Evolutionary conservation across 2,329 filamentous ascomycete genomes (phyloP), one percentile per base, ranked within the genome.

Genomic region (Metarhizium robertsii): DNA sequence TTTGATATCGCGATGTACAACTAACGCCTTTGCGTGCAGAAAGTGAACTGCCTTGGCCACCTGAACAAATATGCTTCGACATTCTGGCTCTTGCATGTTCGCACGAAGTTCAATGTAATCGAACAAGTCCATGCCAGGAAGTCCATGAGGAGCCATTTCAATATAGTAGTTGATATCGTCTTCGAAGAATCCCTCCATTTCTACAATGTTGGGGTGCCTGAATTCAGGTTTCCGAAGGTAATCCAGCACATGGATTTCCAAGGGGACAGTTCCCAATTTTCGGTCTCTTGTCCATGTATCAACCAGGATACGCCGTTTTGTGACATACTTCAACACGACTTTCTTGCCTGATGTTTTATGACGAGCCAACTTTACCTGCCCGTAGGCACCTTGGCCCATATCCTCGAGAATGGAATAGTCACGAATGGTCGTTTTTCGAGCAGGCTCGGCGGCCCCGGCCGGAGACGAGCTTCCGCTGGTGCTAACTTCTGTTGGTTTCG

Each of bases 211-310:
- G 53, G 82, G 80, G 62, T 88, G 85, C 49, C 75, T 76, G 34
- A 86, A 73, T 47, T 83, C 84, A 54, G 86, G 91, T 34, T 86
- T 82, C 30, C 91, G 85, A 11, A 99, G 82, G 66, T 92, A 99
- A 70, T 99, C 91, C 16, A 99, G 77, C 40, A 99, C 94, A 65
- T 99, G 94, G 59, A 99, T 97, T 70, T 99, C 94, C 57, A 99
- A 77, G 1, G 94, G 94, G 1, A 99, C 94, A 0, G 94, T 99
- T 16, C 94, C 94, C 13, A 99, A 80, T 54, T 88, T 85, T 49
- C 94, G 85, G 72, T 99, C 94, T 56, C 94, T 84, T 36, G 92
- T 97, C 94, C 94, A 99, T 0, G 94, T 99, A 72, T 99, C 94
- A 59, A 99, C 92, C 14, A 99, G 80, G 69, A 99, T 99, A 48